Conservation (phyloP, 73 alveolate genomes). For the Tetrahymena malaccensis region DNA sequence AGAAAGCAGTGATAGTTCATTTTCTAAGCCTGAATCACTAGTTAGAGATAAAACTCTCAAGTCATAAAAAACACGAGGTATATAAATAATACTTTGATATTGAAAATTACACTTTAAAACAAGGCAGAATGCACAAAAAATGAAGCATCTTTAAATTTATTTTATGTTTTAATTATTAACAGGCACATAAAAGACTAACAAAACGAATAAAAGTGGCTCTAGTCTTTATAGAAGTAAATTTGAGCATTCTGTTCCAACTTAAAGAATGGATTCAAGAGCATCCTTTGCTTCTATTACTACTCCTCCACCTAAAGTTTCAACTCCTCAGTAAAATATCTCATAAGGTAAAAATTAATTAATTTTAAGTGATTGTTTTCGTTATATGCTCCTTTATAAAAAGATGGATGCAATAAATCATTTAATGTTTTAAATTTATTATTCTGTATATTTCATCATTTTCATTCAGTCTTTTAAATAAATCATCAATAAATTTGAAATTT, state of each 20-base stretch:
- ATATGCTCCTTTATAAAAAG: too few relatives aligned
- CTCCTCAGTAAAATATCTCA: neutral
- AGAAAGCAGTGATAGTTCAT: neutral
- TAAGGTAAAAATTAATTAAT: neutral
- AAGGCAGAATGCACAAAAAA: too few relatives aligned
- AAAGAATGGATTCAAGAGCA: neutral
- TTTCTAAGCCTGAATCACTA: neutral
- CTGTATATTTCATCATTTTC: too few relatives aligned
- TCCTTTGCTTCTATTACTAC: neutral
- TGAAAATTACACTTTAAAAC: too few relatives aligned
- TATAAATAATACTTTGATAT: too few relatives aligned
- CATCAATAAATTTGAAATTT: too few relatives aligned
- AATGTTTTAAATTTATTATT: too few relatives aligned
- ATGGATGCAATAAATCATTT: too few relatives aligned
- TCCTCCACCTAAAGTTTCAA: neutral
- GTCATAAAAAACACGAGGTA: neutral
- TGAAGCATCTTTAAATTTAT: too few relatives aligned
- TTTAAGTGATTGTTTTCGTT: too few relatives aligned
- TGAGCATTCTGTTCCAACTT: neutral
- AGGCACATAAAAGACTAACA: neutral
- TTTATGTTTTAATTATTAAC: too few relatives aligned
- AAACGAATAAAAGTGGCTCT: neutral
- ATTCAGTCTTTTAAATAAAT: too few relatives aligned
- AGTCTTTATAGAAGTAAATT: neutral
- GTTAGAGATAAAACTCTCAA: neutral